A percentile compares a stretch with the other conserved stretches of the same genome.
Conservation (phyloP, 768 basidiomycete genomes). For the Termitomyces sp. region DNA sequence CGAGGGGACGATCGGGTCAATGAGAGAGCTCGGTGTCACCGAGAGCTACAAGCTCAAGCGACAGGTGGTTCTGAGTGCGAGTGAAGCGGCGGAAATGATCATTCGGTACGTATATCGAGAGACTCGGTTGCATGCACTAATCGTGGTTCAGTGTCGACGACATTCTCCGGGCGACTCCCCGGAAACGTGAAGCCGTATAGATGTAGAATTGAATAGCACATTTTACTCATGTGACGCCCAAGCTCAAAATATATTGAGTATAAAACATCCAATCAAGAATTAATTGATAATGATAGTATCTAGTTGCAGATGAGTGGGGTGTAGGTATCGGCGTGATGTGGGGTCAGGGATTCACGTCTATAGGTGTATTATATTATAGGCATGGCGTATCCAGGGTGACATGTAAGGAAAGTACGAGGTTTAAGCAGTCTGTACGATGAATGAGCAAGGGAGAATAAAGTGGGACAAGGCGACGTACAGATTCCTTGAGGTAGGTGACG, state of each 20-base stretch:
- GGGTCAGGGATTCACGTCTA: conserved; percentile 3
- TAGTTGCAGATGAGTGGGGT: conserved; percentile 7
- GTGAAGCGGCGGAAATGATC: conserved; percentile 98
- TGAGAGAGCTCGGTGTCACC: conserved; percentile 83
- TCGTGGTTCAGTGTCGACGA: conserved; percentile 69
- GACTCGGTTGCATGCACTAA: not conserved
- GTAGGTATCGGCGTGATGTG: conserved; percentile 5
- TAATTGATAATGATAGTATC: conserved; percentile 9
- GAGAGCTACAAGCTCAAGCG: conserved; percentile 98
- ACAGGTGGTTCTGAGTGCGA: conserved; percentile 91
- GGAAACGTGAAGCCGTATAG: conserved; percentile 78
- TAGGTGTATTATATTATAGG: conserved; percentile 4
- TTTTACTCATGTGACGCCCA: too few species aligned
- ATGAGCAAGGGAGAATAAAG: not conserved
- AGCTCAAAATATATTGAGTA: not conserved
- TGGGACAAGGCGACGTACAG: conserved; percentile 38
- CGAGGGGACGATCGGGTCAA: conserved; percentile 76
- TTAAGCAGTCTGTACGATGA: not conserved
- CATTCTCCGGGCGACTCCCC: conserved; percentile 79
- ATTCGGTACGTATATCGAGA: conserved; percentile 54
- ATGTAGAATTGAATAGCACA: too few species aligned
- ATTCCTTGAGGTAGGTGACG: conserved; percentile 74
- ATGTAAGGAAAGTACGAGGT: too few species aligned
- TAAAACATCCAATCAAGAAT: not conserved
- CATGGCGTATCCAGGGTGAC: conserved; percentile 1